Conservation (phyloP, 768 basidiomycete genomes). For the Leccinellum rugosiceps region DNA sequence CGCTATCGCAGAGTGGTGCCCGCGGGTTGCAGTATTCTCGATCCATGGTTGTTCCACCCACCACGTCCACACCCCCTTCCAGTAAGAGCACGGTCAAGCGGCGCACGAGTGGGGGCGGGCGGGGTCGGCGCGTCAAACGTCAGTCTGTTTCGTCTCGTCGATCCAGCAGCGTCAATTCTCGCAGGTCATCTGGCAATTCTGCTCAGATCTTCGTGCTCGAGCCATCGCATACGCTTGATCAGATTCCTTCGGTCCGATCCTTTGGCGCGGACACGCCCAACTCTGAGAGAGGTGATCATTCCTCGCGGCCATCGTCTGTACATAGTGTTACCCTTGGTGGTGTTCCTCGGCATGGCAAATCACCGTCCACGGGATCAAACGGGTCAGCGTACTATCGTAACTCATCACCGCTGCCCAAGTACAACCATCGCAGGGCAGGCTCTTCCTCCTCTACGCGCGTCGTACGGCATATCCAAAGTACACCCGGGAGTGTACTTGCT, state of each 20-base stretch:
- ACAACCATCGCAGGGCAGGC: constrained; percentile 73
- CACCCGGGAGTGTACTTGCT: constrained; percentile 35
- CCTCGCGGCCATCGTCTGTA: constrained; percentile 83
- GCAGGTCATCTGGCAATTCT: constrained; percentile 60
- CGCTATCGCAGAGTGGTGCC: constrained; percentile 19
- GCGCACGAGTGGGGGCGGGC: constrained; percentile 43
- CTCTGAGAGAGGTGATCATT: constrained; percentile 75
- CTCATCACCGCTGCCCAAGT: constrained; percentile 70
- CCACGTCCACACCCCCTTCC: constrained; percentile 28
- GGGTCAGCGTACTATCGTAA: constrained; percentile 64
- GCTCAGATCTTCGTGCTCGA: constrained; percentile 49
- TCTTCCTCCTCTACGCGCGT: constrained; percentile 84
- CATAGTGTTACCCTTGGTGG: constrained; percentile 65
- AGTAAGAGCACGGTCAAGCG: constrained; percentile 45
- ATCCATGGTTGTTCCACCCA: constrained; percentile 22
- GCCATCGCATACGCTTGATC: constrained; percentile 45
- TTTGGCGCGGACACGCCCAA: constrained; percentile 83
- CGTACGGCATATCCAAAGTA: constrained; percentile 57
- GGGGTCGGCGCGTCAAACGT: constrained; percentile 58
- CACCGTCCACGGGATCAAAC: constrained; percentile 74
- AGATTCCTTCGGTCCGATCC: constrained; percentile 64
- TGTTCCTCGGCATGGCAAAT: constrained; percentile 59
- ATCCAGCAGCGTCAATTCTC: constrained; percentile 89
- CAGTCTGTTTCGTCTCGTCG: constrained; percentile 78
- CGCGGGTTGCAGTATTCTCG: constrained; percentile 25